phyloP scores from a whole-genome alignment of 225 moss, liverwort and hornwort genomes.

The Physcomitrium patens region DNA sequence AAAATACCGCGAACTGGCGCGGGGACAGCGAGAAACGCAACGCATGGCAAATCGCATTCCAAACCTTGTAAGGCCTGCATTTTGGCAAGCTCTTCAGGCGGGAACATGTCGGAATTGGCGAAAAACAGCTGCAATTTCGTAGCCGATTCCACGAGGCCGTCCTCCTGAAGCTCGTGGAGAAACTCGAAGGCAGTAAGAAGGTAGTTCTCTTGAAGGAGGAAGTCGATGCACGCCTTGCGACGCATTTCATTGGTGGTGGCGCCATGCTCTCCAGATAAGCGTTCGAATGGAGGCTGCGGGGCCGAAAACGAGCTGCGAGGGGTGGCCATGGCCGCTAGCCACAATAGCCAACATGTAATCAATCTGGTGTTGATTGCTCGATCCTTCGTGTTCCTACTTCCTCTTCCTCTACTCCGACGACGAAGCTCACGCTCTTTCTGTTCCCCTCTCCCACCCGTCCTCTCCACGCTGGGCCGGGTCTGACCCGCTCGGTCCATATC shows the following conservation, averaged over 20 bases:
- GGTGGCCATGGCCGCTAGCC: slow-evolving; percentile 46
- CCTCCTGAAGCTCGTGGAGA: slow-evolving; percentile 94
- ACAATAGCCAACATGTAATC: slow-evolving; percentile 41
- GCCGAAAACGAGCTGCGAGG: slow-evolving; percentile 34
- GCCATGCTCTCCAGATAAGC: slow-evolving; percentile 34
- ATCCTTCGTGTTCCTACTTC: background rate
- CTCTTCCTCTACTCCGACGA: slow-evolving; percentile 4
- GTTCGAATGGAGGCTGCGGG: slow-evolving; percentile 10
- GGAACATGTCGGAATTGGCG: slow-evolving; percentile 82
- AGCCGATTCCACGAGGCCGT: slow-evolving; percentile 84
- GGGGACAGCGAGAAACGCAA: background rate
- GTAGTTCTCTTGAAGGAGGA: slow-evolving; percentile 81
- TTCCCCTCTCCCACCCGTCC: no score
- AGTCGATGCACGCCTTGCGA: slow-evolving; percentile 84
- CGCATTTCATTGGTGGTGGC: slow-evolving; percentile 36
- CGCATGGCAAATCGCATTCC: background rate
- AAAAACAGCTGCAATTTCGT: slow-evolving; percentile 93
- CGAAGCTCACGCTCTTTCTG: no score
- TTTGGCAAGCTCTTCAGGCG: slow-evolving; percentile 73
- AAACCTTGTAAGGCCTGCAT: slow-evolving; percentile 85
- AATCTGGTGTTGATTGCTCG: slow-evolving; percentile 21
- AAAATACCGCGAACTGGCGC: slow-evolving; percentile 30
- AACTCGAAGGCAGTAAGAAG: slow-evolving; percentile 93
- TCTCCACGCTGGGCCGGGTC: no score
- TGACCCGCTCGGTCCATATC: no score